Percentiles rank a stretch among this genome's conserved stretches.
phyloP scores from a whole-genome alignment of 345 rosid species.

The Erodium maritimum region DNA sequence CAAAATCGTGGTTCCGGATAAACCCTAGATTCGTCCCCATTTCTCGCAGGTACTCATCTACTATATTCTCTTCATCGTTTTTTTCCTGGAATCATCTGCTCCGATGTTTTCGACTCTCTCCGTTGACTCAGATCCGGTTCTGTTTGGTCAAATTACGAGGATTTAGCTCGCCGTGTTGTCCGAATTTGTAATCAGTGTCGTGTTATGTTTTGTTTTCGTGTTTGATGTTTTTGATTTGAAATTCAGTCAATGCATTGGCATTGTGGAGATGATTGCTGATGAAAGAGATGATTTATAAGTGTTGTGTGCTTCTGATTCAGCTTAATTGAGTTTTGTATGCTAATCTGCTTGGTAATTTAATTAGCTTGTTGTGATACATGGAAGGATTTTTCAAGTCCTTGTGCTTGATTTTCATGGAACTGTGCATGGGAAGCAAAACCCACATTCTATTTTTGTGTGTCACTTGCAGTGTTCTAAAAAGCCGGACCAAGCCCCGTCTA shows the following conservation, averaged over 20 bases:
- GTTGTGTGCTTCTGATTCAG: slow-evolving; percentile 6
- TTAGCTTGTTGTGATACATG: too few species aligned
- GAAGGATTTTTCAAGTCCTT: too few species aligned
- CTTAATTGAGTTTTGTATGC: neutral
- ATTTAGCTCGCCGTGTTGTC: neutral
- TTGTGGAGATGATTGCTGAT: neutral
- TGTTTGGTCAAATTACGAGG: slow-evolving; percentile 4
- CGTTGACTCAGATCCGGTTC: slow-evolving; percentile 25
- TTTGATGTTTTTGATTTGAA: slow-evolving; percentile 8
- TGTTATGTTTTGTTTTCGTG: too few species aligned
- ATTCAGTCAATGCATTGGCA: slow-evolving; percentile 25
- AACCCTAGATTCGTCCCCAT: slow-evolving; percentile 42
- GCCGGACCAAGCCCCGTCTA: too few species aligned
- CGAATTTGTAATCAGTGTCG: neutral
- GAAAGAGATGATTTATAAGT: neutral
- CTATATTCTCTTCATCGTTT: too few species aligned
- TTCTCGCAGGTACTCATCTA: slow-evolving; percentile 1
- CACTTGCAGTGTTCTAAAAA: too few species aligned
- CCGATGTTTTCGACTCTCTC: too few species aligned
- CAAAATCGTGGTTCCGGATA: slow-evolving; percentile 6
- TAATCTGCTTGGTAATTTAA: slow-evolving; percentile 4
- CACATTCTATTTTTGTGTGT: too few species aligned
- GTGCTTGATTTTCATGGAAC: neutral
- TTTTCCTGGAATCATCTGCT: too few species aligned
- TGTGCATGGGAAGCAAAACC: neutral